These are phyloP conservation scores for Celoporthe dispersa DNA, from an alignment of 2,329 filamentous ascomycete species.

Conservation along the genomic window DNA sequence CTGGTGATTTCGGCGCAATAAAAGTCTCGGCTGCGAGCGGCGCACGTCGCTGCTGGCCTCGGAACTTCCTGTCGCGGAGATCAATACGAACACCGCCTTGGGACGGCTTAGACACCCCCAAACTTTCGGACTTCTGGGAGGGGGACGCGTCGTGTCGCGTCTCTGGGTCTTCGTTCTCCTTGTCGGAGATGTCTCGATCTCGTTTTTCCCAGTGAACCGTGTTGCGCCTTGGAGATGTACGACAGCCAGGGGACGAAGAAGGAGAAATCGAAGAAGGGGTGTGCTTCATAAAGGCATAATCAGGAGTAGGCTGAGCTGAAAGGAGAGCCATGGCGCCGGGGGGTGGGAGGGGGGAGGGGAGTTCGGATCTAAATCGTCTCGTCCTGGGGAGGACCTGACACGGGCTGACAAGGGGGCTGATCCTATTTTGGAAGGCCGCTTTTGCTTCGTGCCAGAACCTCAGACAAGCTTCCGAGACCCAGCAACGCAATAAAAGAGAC, in stretches of 20 bases:
- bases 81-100: slow-evolving; percentile 9
- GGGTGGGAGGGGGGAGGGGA: not conserved
- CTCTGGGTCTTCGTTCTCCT: slow-evolving; percentile 23
- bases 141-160: not conserved
- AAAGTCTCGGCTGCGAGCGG: slow-evolving; percentile 27
- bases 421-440: slow-evolving; percentile 10
- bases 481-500: slow-evolving; percentile 2
- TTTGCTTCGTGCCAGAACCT: not conserved
- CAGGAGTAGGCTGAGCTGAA: slow-evolving; percentile 13
- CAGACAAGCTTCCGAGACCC: not conserved
- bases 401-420: slow-evolving; percentile 4
- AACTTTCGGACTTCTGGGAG: not conserved
- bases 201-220: slow-evolving; percentile 27
- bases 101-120: slow-evolving; percentile 6
- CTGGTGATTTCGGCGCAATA: slow-evolving; percentile 20
- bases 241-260: not conserved
- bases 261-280: slow-evolving; percentile 17
- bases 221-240: slow-evolving; percentile 15
- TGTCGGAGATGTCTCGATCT: slow-evolving; percentile 2
- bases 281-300: slow-evolving; percentile 17
- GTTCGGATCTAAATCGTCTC: slow-evolving; percentile 13
- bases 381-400: slow-evolving; percentile 4
- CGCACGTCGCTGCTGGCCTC: slow-evolving; percentile 24
- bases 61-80: slow-evolving; percentile 24
- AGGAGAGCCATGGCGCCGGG: slow-evolving; percentile 20